These are phyloP conservation scores for Smallanthus sonchifolius DNA, from an alignment of 129 eudicot species.

Conservation along the genomic window DNA sequence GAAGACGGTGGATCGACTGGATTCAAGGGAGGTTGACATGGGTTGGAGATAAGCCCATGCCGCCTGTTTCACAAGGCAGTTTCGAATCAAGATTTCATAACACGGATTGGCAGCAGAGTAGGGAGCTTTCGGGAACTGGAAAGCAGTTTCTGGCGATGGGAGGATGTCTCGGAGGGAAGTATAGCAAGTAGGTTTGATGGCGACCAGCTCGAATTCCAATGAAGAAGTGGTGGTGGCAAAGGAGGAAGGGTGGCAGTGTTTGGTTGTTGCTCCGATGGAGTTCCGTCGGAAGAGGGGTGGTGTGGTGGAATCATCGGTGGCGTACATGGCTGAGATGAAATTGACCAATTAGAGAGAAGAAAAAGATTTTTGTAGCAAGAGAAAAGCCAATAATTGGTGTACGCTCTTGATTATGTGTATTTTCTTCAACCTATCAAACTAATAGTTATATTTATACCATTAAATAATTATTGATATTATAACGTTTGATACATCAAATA, in stretches of 20 bases:
- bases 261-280: conserved; percentile 16
- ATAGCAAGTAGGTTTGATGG: conserved; percentile 43
- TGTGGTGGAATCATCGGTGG: neutral
- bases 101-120: conserved; percentile 18
- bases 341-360: neutral
- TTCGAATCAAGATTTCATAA: conserved; percentile 60
- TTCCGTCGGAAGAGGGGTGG: neutral
- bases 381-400: conserved; percentile 27
- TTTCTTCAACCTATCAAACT: conserved; percentile 14
- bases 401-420: conserved; percentile 21
- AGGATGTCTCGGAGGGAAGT: conserved; percentile 68
- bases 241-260: neutral
- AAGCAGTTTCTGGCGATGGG: conserved; percentile 30
- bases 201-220: conserved; percentile 39
- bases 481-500: neutral
- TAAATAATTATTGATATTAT: neutral
- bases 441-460: neutral
- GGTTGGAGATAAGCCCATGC: conserved; percentile 91
- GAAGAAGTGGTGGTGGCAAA: conserved; percentile 21
- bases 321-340: conserved; percentile 26
- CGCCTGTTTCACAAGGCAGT: conserved; percentile 17
- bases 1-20: neutral
- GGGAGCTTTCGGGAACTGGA: conserved; percentile 33
- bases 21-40: conserved; percentile 44
- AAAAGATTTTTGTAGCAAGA: conserved; percentile 1